These are phyloP conservation scores for Diacronema lutheri DNA, from an alignment of 78 protist species.

Conservation along the genomic window DNA sequence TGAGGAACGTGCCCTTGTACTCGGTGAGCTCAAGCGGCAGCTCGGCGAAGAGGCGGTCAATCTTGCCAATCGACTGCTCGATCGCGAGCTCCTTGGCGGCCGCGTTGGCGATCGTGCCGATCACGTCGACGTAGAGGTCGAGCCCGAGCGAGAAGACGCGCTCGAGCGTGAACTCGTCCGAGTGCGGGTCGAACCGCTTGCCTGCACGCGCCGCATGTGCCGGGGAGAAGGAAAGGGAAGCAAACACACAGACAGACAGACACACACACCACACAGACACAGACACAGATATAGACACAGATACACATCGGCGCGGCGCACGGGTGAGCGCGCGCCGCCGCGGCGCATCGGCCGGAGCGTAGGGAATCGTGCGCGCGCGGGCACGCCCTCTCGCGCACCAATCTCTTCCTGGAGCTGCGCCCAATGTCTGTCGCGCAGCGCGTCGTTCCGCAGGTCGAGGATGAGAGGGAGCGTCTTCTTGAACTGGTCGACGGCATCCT, in stretches of 20 bases:
- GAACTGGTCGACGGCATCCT: slow-evolving; percentile 52
- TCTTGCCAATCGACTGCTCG: slow-evolving; percentile 36
- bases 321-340: too few species aligned
- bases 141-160: slow-evolving; percentile 60
- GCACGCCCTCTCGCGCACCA: too few species aligned
- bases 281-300: too few species aligned
- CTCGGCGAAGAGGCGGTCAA: slow-evolving; percentile 43
- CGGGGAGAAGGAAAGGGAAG: too few species aligned
- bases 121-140: slow-evolving; percentile 47
- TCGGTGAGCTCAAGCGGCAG: slow-evolving; percentile 6
- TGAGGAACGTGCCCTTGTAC: slow-evolving; percentile 28
- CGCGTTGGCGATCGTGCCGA: slow-evolving; percentile 39
- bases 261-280: too few species aligned
- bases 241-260: too few species aligned
- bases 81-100: slow-evolving; percentile 73
- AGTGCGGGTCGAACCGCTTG: slow-evolving; percentile 37
- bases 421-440: slow-evolving; percentile 82
- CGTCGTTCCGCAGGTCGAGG: slow-evolving; percentile 52
- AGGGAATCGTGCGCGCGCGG: too few species aligned
- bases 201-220: too few species aligned
- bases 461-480: slow-evolving; percentile 60
- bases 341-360: too few species aligned
- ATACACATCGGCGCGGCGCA: too few species aligned
- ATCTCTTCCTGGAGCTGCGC: slow-evolving; percentile 48
- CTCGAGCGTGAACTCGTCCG: slow-evolving; percentile 67